These are phyloP conservation scores for Solanum hybrid DNA, from an alignment of 305 asterid species.

Conservation along the genomic window DNA sequence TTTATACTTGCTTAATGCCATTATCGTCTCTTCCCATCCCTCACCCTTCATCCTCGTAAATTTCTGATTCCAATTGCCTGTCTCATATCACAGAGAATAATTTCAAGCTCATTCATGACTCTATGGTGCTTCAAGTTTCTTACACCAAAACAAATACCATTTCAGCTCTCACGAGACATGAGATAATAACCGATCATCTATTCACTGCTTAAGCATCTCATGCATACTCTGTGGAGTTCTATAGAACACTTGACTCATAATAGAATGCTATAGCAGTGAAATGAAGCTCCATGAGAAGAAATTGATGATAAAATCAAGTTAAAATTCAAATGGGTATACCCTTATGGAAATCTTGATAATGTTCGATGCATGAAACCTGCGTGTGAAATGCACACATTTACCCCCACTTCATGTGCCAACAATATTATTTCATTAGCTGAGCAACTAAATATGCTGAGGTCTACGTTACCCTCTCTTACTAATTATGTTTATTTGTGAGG, in stretches of 20 bases:
- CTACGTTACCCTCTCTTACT: neutral
- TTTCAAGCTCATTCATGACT: neutral
- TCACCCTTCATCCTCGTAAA: neutral
- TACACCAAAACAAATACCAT: neutral
- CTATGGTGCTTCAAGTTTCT: neutral
- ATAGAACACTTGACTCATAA: neutral
- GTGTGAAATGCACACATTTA: neutral
- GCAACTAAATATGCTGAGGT: neutral
- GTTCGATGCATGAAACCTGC: neutral
- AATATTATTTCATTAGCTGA: neutral
- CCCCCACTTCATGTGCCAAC: neutral
- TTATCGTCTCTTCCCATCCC: neutral
- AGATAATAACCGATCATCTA: neutral
- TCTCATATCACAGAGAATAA: neutral
- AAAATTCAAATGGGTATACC: neutral
- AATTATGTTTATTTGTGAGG: neutral
- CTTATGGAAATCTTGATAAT: neutral
- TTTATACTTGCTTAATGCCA: neutral
- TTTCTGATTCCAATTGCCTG: neutral
- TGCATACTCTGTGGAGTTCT: neutral
- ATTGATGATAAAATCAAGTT: neutral
- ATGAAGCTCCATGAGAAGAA: neutral
- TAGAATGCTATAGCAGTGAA: neutral
- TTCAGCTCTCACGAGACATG: neutral
- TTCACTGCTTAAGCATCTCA: neutral